These are phyloP conservation scores for Phylloporus arenicola DNA, from an alignment of 768 basidiomycete genomes.

Conservation along the genomic window DNA sequence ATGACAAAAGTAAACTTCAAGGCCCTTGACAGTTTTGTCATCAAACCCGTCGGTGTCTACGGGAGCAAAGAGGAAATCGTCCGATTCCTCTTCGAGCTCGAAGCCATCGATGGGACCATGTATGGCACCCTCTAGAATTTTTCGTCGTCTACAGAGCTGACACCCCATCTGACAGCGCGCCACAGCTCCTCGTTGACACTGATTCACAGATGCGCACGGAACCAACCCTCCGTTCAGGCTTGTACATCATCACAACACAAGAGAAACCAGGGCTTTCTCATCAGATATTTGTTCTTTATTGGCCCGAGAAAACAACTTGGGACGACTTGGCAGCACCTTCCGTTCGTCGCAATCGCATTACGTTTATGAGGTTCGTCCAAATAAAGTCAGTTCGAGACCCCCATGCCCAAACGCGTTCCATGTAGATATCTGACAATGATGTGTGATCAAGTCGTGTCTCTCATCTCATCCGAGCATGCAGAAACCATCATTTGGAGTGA, in stretches of 20 bases:
- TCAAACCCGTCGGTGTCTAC: conserved; percentile 54
- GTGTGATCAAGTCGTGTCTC: conserved; percentile 47
- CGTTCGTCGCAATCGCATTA: conserved; percentile 47
- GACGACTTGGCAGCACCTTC: conserved; percentile 41
- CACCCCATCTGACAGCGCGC: not conserved
- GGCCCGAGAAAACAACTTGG: conserved; percentile 62
- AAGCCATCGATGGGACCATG: conserved; percentile 36
- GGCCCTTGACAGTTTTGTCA: conserved; percentile 37
- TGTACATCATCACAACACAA: conserved; percentile 14
- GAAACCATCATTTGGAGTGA: conserved; percentile 42
- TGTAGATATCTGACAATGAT: conserved; percentile 56
- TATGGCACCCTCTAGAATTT: conserved; percentile 20
- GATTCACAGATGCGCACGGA: conserved; percentile 3
- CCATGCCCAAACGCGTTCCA: not conserved
- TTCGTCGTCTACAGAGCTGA: not conserved
- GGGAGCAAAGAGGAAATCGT: conserved; percentile 50
- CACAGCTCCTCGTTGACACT: conserved; percentile 11
- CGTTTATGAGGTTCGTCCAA: conserved; percentile 51
- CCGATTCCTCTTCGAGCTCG: conserved; percentile 36
- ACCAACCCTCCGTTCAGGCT: conserved; percentile 18
- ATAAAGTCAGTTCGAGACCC: not conserved
- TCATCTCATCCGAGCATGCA: conserved; percentile 47
- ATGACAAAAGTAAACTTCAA: conserved; percentile 56
- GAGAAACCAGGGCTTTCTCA: conserved; percentile 3
- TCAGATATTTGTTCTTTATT: conserved; percentile 47